Evolutionary conservation across 345 rosid genomes (phyloP).

Genomic region (Mangifera indica): DNA sequence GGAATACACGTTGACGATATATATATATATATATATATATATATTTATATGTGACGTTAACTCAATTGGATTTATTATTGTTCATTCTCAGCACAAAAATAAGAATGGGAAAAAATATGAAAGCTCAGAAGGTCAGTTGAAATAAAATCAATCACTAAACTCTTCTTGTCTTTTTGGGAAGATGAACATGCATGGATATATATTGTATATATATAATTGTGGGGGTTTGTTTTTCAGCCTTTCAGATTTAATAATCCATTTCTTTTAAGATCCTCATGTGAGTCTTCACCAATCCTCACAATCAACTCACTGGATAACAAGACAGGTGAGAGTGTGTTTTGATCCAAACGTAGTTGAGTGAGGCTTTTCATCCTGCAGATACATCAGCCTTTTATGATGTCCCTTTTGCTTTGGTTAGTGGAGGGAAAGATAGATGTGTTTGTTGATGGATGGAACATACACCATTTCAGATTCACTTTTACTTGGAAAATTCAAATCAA

Average conservation of each 20-base stretch:
- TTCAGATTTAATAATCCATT: slow-evolving; percentile 20
- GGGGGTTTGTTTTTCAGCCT: slow-evolving; percentile 12
- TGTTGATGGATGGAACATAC: slow-evolving; percentile 52
- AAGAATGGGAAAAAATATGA: background rate
- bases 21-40: too few relatives aligned
- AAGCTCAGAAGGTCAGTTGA: background rate
- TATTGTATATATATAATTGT: background rate
- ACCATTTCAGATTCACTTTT: slow-evolving; percentile 41
- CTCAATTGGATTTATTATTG: background rate
- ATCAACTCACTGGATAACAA: slow-evolving; percentile 20
- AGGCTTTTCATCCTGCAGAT: slow-evolving; percentile 43
- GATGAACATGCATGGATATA: slow-evolving; percentile 8
- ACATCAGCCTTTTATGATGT: slow-evolving; percentile 53
- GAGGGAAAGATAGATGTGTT: slow-evolving; percentile 33
- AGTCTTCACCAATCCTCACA: slow-evolving; percentile 20
- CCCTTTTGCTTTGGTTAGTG: slow-evolving; percentile 46
- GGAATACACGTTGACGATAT: too few relatives aligned
- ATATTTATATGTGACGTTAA: background rate
- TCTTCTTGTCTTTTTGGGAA: background rate
- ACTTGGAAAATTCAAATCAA: slow-evolving; percentile 36
- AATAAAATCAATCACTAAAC: background rate
- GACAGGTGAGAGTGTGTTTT: slow-evolving; percentile 30
- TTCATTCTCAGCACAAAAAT: background rate
- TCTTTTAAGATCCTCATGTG: slow-evolving; percentile 21
- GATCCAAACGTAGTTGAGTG: slow-evolving; percentile 29